Evolutionary conservation across 2,329 filamentous ascomycete species (phyloP), one percentile per base, ranked within the genome.

Genomic region (Fusarium metavorans): DNA sequence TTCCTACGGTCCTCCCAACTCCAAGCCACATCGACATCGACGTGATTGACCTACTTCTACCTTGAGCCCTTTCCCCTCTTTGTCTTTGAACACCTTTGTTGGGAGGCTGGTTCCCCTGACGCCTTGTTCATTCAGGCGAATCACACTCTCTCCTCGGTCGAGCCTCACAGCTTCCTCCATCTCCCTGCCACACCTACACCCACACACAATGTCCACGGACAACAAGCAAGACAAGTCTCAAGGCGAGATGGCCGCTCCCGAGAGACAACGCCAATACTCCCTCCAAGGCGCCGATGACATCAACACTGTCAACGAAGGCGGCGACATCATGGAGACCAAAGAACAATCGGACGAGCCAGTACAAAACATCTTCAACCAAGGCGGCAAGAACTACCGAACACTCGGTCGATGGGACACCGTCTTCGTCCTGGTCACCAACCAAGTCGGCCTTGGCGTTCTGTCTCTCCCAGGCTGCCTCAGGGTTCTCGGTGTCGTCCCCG

Each of bases 391-490:
- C n/a, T 80, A 80, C 58, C 73, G 78, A 56, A 80, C 78, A 0
- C 73, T 80, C 3, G 52, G 76, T 4, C 71, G 72, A 18, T 79
- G 77, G 77, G 77, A 79, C 6, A 77, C 77, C 0, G 77, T 79
- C 20, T 79, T 80, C 32, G 76, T 80, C 37, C 70, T 80, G 2
- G 67, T 80, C 39, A 80, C 78, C 10, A 80, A 80, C 68, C 78
- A 81, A 48, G 75, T 81, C 52, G 79, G 77, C 13, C 74, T 81
- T 1, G 80, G 80, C 1, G 80, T 81, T 80, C 91, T 93, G 87
- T 92, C 90, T 0, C 92, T 93, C 71, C 92, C 92, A 0, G 92
- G 90, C 80, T 92, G 91, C 0, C 92, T 93, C 79, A 90, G 91
- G 6, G 83, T 92, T 18, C 85, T 93, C 6, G 92, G 92, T 5